Evolutionary conservation across 2,329 filamentous ascomycete genomes (phyloP).

Genomic region (Penicillium sp.): DNA sequence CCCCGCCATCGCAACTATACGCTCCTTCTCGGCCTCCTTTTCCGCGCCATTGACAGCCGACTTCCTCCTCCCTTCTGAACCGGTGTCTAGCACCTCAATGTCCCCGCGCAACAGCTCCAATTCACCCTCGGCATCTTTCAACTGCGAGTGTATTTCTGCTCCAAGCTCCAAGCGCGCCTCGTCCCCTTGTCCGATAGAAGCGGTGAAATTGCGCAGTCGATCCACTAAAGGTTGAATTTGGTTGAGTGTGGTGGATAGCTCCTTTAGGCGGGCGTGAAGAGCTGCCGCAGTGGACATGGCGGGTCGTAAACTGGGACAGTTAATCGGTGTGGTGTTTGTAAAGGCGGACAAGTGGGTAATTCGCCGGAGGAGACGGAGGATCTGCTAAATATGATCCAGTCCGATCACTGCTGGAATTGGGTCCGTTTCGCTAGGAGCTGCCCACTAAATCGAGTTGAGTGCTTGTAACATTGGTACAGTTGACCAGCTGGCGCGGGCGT

Average conservation of each 20-base stretch:
- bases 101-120: slow-evolving; percentile 80
- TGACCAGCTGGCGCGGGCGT: slow-evolving; percentile 36
- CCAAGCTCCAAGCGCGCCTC: slow-evolving; percentile 72
- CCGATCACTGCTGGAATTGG: neutral
- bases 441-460: neutral
- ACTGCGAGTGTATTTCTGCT: slow-evolving; percentile 75
- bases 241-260: slow-evolving; percentile 59
- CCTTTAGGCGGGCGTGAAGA: slow-evolving; percentile 54
- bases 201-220: slow-evolving; percentile 62
- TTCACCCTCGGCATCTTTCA: slow-evolving; percentile 81
- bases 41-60: slow-evolving; percentile 48
- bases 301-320: neutral
- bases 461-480: slow-evolving; percentile 22
- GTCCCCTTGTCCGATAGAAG: slow-evolving; percentile 66
- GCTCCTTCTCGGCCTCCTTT: slow-evolving; percentile 64
- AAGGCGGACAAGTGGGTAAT: neutral
- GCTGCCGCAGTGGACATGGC: slow-evolving; percentile 44
- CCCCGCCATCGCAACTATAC: slow-evolving; percentile 67
- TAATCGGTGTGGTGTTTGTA: slow-evolving; percentile 1
- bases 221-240: slow-evolving; percentile 59
- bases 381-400: neutral
- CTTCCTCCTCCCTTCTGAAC: slow-evolving; percentile 41
- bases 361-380: neutral
- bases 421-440: neutral
- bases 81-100: slow-evolving; percentile 67